A percentile compares a stretch with the other conserved stretches of the same genome.
Conservation (phyloP, 306 rosid genomes). For the Quercus gilva region DNA sequence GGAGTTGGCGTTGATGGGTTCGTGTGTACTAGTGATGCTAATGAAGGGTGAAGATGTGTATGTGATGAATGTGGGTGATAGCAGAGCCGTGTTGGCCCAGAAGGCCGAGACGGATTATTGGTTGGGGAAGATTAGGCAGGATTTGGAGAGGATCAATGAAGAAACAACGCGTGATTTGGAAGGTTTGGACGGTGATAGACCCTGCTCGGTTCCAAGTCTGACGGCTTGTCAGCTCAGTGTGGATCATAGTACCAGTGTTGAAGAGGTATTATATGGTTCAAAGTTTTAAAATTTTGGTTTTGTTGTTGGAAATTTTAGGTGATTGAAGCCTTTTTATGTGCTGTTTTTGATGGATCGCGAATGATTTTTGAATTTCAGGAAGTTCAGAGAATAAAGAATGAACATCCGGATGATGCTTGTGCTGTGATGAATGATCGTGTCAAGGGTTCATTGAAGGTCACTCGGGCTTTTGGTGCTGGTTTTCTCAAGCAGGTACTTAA, state of each 20-base stretch:
- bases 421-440: conserved; percentile 88
- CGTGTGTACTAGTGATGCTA: conserved; percentile 95
- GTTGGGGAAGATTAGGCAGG: conserved; percentile 82
- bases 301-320: not conserved
- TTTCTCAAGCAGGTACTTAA: conserved; percentile 86
- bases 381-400: conserved; percentile 67
- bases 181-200: conserved; percentile 55
- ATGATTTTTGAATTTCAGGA: conserved; percentile 53
- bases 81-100: conserved; percentile 86
- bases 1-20: conserved; percentile 94
- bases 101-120: conserved; percentile 94
- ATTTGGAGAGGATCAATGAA: conserved; percentile 90
- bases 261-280: conserved; percentile 45
- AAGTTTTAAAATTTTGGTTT: not conserved
- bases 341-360: conserved; percentile 10
- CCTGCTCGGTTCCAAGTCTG: conserved; percentile 48
- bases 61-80: conserved; percentile 94
- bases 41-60: conserved; percentile 97
- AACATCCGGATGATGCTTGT: conserved; percentile 85
- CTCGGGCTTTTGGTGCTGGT: conserved; percentile 97
- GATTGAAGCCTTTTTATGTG: conserved; percentile 8
- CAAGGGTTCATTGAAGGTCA: conserved; percentile 92
- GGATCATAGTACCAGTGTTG: conserved; percentile 83
- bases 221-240: conserved; percentile 73
- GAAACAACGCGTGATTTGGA: conserved; percentile 92